These are phyloP conservation scores for Clavispora asparagi DNA, from an alignment of 805 yeast genomes.

Conservation along the genomic window DNA sequence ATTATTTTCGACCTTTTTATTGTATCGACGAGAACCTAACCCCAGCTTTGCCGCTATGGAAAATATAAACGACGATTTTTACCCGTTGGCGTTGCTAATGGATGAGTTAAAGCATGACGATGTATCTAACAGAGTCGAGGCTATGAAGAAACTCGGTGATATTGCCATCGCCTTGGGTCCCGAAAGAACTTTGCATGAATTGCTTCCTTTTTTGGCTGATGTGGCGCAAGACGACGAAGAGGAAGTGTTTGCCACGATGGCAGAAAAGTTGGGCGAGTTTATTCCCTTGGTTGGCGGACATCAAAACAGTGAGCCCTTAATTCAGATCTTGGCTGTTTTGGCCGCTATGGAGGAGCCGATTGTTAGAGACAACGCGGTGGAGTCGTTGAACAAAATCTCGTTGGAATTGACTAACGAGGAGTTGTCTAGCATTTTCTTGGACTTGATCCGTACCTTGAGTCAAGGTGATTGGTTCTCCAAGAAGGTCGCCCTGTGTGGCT, in stretches of 20 bases:
- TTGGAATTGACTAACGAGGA: slow-evolving; percentile 58
- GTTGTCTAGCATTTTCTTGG: slow-evolving; percentile 61
- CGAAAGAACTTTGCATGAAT: slow-evolving; percentile 82
- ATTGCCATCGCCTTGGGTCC: slow-evolving; percentile 94
- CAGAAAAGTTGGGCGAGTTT: slow-evolving; percentile 83
- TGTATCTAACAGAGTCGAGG: slow-evolving; percentile 85
- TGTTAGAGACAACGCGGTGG: slow-evolving; percentile 92
- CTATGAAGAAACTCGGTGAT: slow-evolving; percentile 90
- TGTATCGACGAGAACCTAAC: neutral
- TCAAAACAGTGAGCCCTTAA: slow-evolving; percentile 43
- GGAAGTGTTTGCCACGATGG: slow-evolving; percentile 91
- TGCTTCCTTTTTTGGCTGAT: slow-evolving; percentile 84
- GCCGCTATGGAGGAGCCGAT: slow-evolving; percentile 94
- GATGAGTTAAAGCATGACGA: slow-evolving; percentile 98
- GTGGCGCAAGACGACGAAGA: slow-evolving; percentile 97
- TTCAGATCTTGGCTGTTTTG: slow-evolving; percentile 69
- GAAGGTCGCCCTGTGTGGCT: slow-evolving; percentile 87
- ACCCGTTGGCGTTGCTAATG: slow-evolving; percentile 92
- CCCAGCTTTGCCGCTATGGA: slow-evolving; percentile 21
- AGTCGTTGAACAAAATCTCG: slow-evolving; percentile 70
- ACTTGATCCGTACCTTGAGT: slow-evolving; percentile 70
- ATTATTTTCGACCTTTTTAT: neutral
- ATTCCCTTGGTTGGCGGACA: slow-evolving; percentile 87
- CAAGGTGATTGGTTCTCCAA: slow-evolving; percentile 93
- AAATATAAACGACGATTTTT: slow-evolving; percentile 55